Evolutionary conservation across 2,329 filamentous ascomycete genomes (phyloP).

Genomic region (Colletotrichum limetticola): DNA sequence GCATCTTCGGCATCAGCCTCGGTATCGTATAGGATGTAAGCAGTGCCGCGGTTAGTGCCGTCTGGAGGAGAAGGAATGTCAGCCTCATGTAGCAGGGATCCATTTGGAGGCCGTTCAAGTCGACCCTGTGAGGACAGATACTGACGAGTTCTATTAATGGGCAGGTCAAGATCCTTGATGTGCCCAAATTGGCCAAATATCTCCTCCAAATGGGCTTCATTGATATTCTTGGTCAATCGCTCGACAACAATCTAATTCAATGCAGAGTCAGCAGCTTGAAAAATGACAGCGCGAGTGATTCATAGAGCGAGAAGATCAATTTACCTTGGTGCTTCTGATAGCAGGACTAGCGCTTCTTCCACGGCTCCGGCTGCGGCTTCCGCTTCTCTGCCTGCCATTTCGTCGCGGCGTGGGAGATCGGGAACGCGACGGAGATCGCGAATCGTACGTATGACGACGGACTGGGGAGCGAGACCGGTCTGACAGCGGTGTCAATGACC

Average conservation of each 20-base stretch:
- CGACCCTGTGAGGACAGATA: neutral
- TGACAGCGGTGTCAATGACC: slow-evolving; percentile 48
- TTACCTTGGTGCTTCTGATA: slow-evolving; percentile 64
- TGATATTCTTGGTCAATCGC: slow-evolving; percentile 94
- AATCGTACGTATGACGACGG: slow-evolving; percentile 46
- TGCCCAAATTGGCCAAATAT: slow-evolving; percentile 91
- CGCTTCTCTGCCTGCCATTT: slow-evolving; percentile 47
- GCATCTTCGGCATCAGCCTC: slow-evolving; percentile 86
- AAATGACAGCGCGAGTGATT: slow-evolving; percentile 22
- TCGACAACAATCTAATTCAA: slow-evolving; percentile 87
- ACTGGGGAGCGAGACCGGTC: slow-evolving; percentile 46
- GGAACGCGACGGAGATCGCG: slow-evolving; percentile 43
- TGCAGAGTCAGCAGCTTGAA: slow-evolving; percentile 2
- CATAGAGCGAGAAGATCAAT: slow-evolving; percentile 24
- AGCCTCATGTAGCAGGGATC: slow-evolving; percentile 12
- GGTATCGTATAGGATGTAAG: slow-evolving; percentile 87
- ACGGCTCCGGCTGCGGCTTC: slow-evolving; percentile 44
- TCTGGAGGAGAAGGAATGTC: slow-evolving; percentile 58
- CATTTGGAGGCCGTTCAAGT: neutral
- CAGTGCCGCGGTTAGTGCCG: slow-evolving; percentile 90
- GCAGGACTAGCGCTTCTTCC: slow-evolving; percentile 43
- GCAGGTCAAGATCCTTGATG: slow-evolving; percentile 89
- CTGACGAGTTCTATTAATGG: slow-evolving; percentile 73
- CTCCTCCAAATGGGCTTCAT: slow-evolving; percentile 86
- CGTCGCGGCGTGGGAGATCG: slow-evolving; percentile 45